These are phyloP conservation scores for Musa troglodytarum DNA, from an alignment of 176 grass and related monocot species.

Conservation along the genomic window DNA sequence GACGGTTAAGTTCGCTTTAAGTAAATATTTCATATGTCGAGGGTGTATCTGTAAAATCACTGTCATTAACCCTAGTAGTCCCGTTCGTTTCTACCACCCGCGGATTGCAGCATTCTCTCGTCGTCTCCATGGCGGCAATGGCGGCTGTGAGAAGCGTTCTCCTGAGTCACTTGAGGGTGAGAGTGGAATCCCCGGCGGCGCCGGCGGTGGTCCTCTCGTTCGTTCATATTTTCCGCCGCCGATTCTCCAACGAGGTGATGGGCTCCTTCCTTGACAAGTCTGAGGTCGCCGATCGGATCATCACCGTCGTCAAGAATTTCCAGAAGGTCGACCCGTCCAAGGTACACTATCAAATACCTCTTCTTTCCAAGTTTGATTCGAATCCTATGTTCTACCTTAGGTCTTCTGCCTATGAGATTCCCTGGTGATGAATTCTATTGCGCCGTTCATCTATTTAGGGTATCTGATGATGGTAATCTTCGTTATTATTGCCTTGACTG, in stretches of 20 bases:
- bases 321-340: conserved; percentile 20
- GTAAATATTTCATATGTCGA: too few species aligned
- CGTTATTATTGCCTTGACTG: not conserved
- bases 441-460: not conserved
- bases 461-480: not conserved
- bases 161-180: conserved; percentile 13
- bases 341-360: not conserved
- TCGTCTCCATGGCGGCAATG: not conserved
- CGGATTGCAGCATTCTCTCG: not conserved
- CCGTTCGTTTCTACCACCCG: not conserved
- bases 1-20: too few species aligned
- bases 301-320: conserved; percentile 16
- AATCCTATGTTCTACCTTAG: not conserved
- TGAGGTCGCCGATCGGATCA: conserved; percentile 15
- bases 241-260: not conserved
- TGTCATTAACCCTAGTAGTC: not conserved
- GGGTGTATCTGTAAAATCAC: not conserved
- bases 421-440: too few species aligned
- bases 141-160: conserved; percentile 8
- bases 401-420: not conserved
- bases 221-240: not conserved
- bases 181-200: not conserved
- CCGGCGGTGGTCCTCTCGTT: not conserved
- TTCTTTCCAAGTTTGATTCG: not conserved
- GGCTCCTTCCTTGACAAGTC: conserved; percentile 18